Evolutionary conservation across 2,329 filamentous ascomycete species (phyloP).

Genomic region (Aureobasidium subglaciale): DNA sequence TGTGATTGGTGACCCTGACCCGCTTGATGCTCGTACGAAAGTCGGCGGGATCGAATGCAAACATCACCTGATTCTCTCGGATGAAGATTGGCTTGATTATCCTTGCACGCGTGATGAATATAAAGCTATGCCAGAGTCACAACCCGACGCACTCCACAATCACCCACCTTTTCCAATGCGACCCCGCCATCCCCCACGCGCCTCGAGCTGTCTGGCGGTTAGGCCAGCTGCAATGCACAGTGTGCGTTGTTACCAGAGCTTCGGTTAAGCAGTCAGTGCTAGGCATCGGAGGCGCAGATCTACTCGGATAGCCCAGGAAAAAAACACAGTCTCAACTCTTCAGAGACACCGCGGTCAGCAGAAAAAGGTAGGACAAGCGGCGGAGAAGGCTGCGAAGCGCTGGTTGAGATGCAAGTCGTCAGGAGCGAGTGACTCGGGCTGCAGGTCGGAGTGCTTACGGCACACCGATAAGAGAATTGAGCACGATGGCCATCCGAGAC

Average conservation of each 20-base stretch:
- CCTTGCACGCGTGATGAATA: not conserved
- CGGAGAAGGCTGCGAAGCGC: not conserved
- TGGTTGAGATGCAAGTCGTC: slow-evolving; percentile 2
- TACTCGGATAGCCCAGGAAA: not conserved
- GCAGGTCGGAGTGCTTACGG: not conserved
- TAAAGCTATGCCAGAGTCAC: not conserved
- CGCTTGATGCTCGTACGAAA: not conserved
- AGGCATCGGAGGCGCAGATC: not conserved
- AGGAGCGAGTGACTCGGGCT: not conserved
- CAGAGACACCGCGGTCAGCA: not conserved
- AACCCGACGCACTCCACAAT: not conserved
- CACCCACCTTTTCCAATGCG: not conserved
- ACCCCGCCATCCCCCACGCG: slow-evolving; percentile 5
- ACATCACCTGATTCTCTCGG: slow-evolving; percentile 20
- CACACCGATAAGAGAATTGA: not conserved
- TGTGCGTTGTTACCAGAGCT: slow-evolving; percentile 9
- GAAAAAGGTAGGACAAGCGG: not conserved
- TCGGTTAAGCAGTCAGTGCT: slow-evolving; percentile 9
- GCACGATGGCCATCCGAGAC: not conserved
- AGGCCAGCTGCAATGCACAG: slow-evolving; percentile 5
- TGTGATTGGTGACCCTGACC: not conserved
- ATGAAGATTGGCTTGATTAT: not conserved
- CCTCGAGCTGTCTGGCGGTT: not conserved
- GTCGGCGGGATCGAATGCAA: slow-evolving; percentile 18
- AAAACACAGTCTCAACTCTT: not conserved